These are phyloP conservation scores for Funneliformis mosseae DNA, from an alignment of 192 early-diverging fungal species.

Conservation along the genomic window DNA sequence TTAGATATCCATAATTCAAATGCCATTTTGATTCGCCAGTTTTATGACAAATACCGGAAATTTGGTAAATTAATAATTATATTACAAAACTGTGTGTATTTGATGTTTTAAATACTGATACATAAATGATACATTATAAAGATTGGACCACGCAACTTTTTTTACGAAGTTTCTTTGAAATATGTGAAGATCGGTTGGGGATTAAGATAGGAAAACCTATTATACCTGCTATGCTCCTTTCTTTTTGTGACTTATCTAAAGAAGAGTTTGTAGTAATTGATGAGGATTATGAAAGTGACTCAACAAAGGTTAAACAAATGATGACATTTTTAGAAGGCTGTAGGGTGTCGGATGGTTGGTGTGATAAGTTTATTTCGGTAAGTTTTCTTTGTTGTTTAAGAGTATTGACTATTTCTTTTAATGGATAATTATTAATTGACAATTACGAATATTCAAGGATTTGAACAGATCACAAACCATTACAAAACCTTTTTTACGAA, in stretches of 20 bases:
- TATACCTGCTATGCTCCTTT: neutral
- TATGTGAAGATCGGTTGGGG: neutral
- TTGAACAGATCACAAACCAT: neutral
- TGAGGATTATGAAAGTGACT: neutral
- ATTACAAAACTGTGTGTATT: neutral
- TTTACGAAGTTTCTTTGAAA: neutral
- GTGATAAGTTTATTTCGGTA: slow-evolving; percentile 7
- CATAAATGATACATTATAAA: neutral
- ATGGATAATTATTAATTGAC: neutral
- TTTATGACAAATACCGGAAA: neutral
- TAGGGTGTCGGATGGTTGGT: neutral
- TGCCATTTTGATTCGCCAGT: neutral
- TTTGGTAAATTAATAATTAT: neutral
- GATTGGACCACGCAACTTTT: slow-evolving; percentile 18
- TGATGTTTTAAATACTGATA: neutral
- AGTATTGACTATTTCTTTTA: neutral
- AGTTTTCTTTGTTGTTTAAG: neutral
- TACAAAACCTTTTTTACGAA: slow-evolving; percentile 11
- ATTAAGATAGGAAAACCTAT: neutral
- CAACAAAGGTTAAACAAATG: neutral
- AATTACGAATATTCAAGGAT: neutral
- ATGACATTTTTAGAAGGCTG: slow-evolving; percentile 12
- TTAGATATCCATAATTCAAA: neutral
- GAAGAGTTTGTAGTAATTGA: neutral
- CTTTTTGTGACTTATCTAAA: slow-evolving; percentile 10